Base-by-base conservation (phyloP, 805 yeast species). In the Kodamaea kakaduensis region DNA sequence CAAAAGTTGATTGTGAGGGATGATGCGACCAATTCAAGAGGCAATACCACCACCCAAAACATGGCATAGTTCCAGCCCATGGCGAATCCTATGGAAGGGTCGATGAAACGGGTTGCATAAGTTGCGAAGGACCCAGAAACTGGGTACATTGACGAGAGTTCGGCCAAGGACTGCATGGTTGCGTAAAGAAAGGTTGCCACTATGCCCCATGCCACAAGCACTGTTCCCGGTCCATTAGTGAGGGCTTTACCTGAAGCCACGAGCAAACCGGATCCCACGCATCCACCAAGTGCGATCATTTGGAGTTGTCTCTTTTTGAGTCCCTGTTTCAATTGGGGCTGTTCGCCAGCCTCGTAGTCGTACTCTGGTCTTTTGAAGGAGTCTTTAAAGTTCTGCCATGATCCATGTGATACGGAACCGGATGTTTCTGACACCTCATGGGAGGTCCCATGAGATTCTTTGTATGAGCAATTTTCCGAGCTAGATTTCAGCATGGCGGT, bases 21-120 rank as follows among this genome's bases (percentile, higher is more conserved):
- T 13, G 64, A 52, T 1, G 71, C 71, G 34, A 65, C 71, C 32
- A 66, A 51, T 44, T 66, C 71, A 31, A 64, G 50, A 2, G 71
- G 71, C 37, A 64, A 46, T 20, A 66, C 70, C 18, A 66, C 51
- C n/a, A 64, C 64, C 71, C 70, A 66, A 44, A 64, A 65, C 27
- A 62, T 38, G 17, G 70, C 67, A 42, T 66, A 66, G 51, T 65
- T 65, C 65, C 67, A 64, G 12, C 69, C 71, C 36, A 58, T 61
- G n/a, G 71, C 71, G 42, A 64, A 65, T 5, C 71, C 71, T 57
- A 65, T 63, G 14, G 68, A 61, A 1, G 67, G 65, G 43, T 64
- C 70, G n/a, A 66, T 57, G 37, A 65, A 66, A 13, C 67, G 47
- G 1, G 61, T 58, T 22, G 69, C 62, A 37, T 62, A 64, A 3